These are phyloP conservation scores for Viridothelium virens DNA, from an alignment of 495 filamentous ascomycete genomes.

Conservation along the genomic window DNA sequence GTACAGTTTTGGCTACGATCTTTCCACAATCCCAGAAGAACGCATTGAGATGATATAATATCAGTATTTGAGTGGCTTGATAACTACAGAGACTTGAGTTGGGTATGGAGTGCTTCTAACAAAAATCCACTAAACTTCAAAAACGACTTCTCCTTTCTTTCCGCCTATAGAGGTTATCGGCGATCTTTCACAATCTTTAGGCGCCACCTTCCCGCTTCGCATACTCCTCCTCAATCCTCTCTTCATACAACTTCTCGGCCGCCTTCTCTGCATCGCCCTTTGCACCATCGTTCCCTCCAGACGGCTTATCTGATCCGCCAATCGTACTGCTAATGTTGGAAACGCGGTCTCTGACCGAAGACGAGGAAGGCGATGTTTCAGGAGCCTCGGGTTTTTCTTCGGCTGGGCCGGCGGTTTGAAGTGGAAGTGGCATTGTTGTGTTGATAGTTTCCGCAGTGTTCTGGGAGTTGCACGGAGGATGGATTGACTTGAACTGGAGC, in stretches of 20 bases:
- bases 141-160: neutral
- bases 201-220: conserved; percentile 28
- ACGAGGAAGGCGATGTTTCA: neutral
- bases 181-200: conserved; percentile 5
- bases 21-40: too few relatives aligned
- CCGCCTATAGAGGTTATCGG: neutral
- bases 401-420: neutral
- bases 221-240: conserved; percentile 29
- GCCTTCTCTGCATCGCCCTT: conserved; percentile 21
- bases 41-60: too few relatives aligned
- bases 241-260: conserved; percentile 25
- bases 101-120: too few relatives aligned
- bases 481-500: neutral
- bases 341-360: neutral
- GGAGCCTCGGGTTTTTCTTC: neutral
- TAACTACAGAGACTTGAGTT: too few relatives aligned
- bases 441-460: neutral
- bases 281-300: neutral
- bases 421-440: neutral
- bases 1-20: too few relatives aligned
- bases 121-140: too few relatives aligned
- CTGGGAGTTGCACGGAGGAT: neutral
- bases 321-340: neutral
- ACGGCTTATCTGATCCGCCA: neutral
- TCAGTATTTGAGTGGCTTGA: too few relatives aligned